Conservation (phyloP, 768 basidiomycete genomes). For the Hygrophorus pudorinus region DNA sequence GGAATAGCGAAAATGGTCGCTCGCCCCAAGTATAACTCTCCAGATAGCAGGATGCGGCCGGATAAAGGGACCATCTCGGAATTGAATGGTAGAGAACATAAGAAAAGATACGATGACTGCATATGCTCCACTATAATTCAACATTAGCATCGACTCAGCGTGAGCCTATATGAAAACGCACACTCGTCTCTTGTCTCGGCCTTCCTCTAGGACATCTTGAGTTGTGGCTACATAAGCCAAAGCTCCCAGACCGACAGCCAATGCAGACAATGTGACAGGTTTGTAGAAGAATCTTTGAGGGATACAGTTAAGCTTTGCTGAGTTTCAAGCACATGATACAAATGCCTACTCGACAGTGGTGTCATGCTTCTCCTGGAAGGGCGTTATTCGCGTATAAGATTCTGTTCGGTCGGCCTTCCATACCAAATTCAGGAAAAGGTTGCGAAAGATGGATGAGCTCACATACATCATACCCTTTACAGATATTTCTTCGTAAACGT, state of each 20-base stretch:
- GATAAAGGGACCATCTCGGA: constrained; percentile 83
- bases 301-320: constrained; percentile 7
- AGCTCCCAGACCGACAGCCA: constrained; percentile 53
- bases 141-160: constrained; percentile 5
- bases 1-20: no score
- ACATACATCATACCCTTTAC: constrained; percentile 78
- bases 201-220: constrained; percentile 78
- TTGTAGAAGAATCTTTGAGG: constrained; percentile 74
- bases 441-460: constrained; percentile 11
- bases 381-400: constrained; percentile 71
- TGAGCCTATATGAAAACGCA: constrained; percentile 28
- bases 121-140: constrained; percentile 53
- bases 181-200: constrained; percentile 72
- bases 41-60: constrained; percentile 85
- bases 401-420: constrained; percentile 74
- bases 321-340: constrained; percentile 7
- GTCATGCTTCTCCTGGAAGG: constrained; percentile 77
- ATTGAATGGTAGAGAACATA: constrained; percentile 78
- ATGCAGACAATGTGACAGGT: constrained; percentile 68
- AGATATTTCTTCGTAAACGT: constrained; percentile 2
- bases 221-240: constrained; percentile 79
- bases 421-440: constrained; percentile 13
- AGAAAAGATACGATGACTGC: constrained; percentile 69
- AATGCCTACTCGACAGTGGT: constrained; percentile 60
- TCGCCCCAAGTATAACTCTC: constrained; percentile 57